Base-by-base conservation (phyloP, 2,329 filamentous ascomycete genomes). In the Pestalotiopsis sp. region DNA sequence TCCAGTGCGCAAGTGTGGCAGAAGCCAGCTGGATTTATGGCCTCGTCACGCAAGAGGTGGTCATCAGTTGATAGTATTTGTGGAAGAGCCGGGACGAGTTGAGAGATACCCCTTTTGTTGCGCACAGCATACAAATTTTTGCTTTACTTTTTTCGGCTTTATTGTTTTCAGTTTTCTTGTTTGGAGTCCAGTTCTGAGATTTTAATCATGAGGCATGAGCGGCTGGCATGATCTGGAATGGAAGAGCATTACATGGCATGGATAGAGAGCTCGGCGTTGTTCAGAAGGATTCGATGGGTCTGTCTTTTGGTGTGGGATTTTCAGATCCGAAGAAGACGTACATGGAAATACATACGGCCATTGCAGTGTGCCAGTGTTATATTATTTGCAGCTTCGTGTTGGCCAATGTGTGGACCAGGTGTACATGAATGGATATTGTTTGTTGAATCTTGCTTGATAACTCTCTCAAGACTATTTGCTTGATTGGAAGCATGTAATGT, bases 1-100 rank as follows among this genome's bases (percentile, higher is more conserved):
- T 90, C 79, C 87, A 90, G 78, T 89, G 86, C 71, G 81, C 81
- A 60, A 88, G 82, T 57, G 83, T 82, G 12, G 78, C 80, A 23
- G 85, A 88, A 78, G 87, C 88, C 20, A 80, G 79, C 71, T 88
- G 86, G 85, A 86, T 90, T 64, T 83, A 86, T 73, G 81, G 84
- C 17, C 80, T 89, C 67, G 83, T 90, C 31, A 86, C 88, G 62
- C 85, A 88, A 72, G 87, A 89, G 77, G 87, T 88, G 60, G 73
- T 84, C 70, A 81, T 81, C 62, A 68, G 70, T 66, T 79, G 12
- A 66, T 66, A 17, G 25, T 14, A 13, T 52, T 14, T 13, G 20
- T 9, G 20, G 27, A 12, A 27, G 62, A n/a, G 38, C 12, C 14
- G 39, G 62, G 5, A n/a, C n/a, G 60, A 64, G 38, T 36, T 64